Evolutionary conservation across 1,284 basidiomycete species (phyloP), one percentile per base, ranked within the genome.

Genomic region (Naganishia sp.): DNA sequence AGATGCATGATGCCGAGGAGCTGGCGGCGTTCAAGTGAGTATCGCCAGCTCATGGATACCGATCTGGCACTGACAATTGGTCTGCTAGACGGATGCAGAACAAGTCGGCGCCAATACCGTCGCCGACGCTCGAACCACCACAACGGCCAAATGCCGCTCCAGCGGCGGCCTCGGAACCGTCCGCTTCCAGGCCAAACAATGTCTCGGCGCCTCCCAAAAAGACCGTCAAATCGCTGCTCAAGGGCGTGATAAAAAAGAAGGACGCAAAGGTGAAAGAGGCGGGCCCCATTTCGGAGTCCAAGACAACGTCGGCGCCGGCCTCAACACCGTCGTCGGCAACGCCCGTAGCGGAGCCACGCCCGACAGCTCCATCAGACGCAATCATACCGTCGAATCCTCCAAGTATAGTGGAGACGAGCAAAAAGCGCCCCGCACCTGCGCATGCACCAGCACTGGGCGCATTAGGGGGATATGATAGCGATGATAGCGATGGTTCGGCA

Each of bases 1-100:
- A 87, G 74, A 83, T 87, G 72, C 83, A 85, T 72, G 91, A 94
- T 68, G 87, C 87, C n/a, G 88, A 88, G 72, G 90, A 94, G 78
- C 79, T 94, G 64, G 85, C 85, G 69, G 83, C 82, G 70, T 94
- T 69, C 65, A 69, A 92, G 77, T 86, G 87, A 81, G 86, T 89
- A 90, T 92, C 76, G 68, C 35, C 13, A 31, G 66, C 32, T 11
- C 23, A 25, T 28, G 17, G 52, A 17, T 32, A 6, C 18, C 9
- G 52, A 21, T n/a, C 43, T 31, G 51, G 67, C 35, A 25, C 67
- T 25, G 47, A 56, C 43, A 31, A 10, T 7, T 28, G 68, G 69
- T 45, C 63, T 73, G 11, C 21, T n/a, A 63, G 66, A 46, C 46
- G 39, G 11, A 42, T 50, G 41, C 66, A 67, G 41, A 58, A 52